These are phyloP conservation scores for Pseudocercospora macadamiae DNA, from an alignment of 2,329 filamentous ascomycete species.

Conservation along the genomic window DNA sequence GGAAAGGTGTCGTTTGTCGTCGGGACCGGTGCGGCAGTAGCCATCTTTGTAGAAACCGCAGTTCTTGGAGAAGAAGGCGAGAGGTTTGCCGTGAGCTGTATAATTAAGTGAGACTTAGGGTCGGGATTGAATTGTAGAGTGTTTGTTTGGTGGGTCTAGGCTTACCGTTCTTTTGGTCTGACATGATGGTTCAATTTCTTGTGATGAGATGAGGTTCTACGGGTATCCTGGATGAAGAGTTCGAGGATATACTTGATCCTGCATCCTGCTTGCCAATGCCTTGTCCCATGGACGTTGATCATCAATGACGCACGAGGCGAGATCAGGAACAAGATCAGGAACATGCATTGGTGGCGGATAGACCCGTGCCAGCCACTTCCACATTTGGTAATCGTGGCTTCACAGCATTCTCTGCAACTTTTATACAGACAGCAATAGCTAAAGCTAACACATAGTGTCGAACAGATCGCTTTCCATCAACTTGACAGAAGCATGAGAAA, in stretches of 20 bases:
- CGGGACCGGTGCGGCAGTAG: conserved; percentile 20
- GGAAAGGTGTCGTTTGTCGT: conserved; percentile 18
- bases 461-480: too few species aligned
- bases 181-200: neutral
- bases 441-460: too few species aligned
- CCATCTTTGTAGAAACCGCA: conserved; percentile 21
- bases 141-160: neutral
- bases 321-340: neutral
- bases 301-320: neutral
- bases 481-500: too few species aligned
- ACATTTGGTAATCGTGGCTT: neutral
- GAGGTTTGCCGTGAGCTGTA: neutral
- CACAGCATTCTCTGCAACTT: neutral
- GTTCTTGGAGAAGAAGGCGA: neutral
- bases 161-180: neutral
- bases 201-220: neutral
- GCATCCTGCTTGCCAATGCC: neutral
- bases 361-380: neutral
- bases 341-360: neutral
- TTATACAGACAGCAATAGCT: neutral
- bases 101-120: neutral
- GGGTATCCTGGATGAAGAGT: neutral
- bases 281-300: neutral
- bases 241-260: neutral
- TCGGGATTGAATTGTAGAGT: neutral